phyloP scores from a whole-genome alignment of 768 basidiomycete genomes.

The Leccinum uliginosum region DNA sequence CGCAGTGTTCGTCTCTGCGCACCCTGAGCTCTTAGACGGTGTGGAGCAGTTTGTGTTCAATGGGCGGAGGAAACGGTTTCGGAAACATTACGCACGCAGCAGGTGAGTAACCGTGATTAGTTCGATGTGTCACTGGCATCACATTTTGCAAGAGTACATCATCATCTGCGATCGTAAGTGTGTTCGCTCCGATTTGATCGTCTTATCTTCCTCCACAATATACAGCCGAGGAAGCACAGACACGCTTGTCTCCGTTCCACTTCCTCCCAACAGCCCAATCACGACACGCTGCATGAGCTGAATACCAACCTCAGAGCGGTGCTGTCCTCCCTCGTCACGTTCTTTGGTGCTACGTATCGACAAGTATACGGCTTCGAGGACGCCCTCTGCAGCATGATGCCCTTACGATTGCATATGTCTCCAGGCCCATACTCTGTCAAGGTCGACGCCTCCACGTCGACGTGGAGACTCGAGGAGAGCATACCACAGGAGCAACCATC shows the following conservation, averaged over 20 bases:
- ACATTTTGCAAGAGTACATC: slow-evolving; percentile 59
- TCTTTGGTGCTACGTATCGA: slow-evolving; percentile 71
- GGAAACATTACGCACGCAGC: slow-evolving; percentile 79
- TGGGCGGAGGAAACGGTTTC: slow-evolving; percentile 87
- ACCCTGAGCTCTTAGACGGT: slow-evolving; percentile 48
- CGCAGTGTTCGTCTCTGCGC: slow-evolving; percentile 57
- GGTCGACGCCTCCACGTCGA: slow-evolving; percentile 71
- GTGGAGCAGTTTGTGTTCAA: slow-evolving; percentile 58
- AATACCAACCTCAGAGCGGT: slow-evolving; percentile 58
- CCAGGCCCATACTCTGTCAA: slow-evolving; percentile 61
- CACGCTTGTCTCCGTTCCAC: slow-evolving; percentile 54
- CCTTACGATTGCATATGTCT: slow-evolving; percentile 74
- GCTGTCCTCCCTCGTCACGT: slow-evolving; percentile 68
- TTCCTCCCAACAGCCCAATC: slow-evolving; percentile 33
- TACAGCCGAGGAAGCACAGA: slow-evolving; percentile 76
- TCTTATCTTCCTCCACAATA: neutral
- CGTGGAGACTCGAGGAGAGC: slow-evolving; percentile 65
- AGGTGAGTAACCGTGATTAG: slow-evolving; percentile 33
- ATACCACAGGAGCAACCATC: slow-evolving; percentile 72
- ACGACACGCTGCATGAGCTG: slow-evolving; percentile 14
- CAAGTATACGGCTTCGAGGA: slow-evolving; percentile 75
- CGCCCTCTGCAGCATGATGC: slow-evolving; percentile 86
- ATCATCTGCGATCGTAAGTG: slow-evolving; percentile 77
- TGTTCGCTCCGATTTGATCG: too few relatives aligned
- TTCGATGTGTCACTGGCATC: neutral